These are phyloP conservation scores for Takakia lepidozioides DNA, from an alignment of 225 moss, liverwort and hornwort genomes.

Conservation along the genomic window DNA sequence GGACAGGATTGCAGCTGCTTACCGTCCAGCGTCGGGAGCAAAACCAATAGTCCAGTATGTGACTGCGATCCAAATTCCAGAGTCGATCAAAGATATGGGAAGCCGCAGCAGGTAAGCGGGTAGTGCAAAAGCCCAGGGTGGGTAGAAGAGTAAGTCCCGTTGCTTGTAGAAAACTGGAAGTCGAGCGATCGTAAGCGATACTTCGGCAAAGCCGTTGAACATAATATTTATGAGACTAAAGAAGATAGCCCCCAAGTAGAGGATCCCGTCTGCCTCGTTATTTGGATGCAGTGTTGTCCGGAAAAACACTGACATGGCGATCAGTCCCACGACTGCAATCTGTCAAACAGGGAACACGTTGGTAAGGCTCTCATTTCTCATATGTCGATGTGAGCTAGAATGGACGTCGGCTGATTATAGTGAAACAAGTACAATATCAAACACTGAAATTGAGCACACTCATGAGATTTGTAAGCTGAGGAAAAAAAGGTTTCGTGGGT, in stretches of 20 bases:
- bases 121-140: conserved; percentile 68
- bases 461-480: background rate
- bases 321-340: conserved; percentile 38
- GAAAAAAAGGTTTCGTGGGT: background rate
- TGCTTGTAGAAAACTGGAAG: conserved; percentile 81
- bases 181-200: conserved; percentile 44
- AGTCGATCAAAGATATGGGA: conserved; percentile 53
- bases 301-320: conserved; percentile 57
- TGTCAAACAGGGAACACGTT: conserved; percentile 10
- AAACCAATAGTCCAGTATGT: conserved; percentile 71
- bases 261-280: conserved; percentile 13
- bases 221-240: conserved; percentile 60
- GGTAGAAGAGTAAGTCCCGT: conserved; percentile 52
- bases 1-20: background rate
- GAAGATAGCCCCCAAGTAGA: conserved; percentile 53
- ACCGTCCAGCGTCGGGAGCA: conserved; percentile 50
- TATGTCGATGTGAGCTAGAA: no score
- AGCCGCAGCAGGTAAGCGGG: conserved; percentile 48
- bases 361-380: background rate
- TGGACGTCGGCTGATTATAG: no score
- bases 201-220: conserved; percentile 67
- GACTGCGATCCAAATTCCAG: conserved; percentile 17
- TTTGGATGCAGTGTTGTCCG: conserved; percentile 21
- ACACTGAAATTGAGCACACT: no score
- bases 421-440: no score